Evolutionary conservation across 1,284 basidiomycete genomes (phyloP), one percentile per base, ranked within the genome.

Genomic region (Cutaneotrichosporon daszewskae): DNA sequence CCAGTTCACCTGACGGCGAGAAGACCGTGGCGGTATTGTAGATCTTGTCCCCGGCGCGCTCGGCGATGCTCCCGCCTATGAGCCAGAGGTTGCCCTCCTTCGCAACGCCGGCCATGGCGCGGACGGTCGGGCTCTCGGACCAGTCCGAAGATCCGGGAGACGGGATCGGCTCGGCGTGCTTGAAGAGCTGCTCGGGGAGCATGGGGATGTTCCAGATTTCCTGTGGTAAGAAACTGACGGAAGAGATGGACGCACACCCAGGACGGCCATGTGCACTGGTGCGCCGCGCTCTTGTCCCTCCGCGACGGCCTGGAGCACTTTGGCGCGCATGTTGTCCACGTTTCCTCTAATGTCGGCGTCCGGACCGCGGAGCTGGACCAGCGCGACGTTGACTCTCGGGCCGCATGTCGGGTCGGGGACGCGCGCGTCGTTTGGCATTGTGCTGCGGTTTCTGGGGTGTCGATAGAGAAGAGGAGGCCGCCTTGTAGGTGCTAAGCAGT

Each of bases 21-120:
- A 87, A 91, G 5, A 89, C 86, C 2, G 83, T 87, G 45, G 84
- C 80, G 2, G 87, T 88, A 62, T 92, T 92, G 70, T 86, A 91
- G 5, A 89, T 42, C 47, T 83, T 71, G 16, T 33, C 49, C 38
- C 76, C 76, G 50, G 83, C 83, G 32, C 77, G 75, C 64, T 92
- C 88, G 1, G 87, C 87, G 43, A 92, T 87, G 2, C 86, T 84
- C 23, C 87, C n/a, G n/a, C 90, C 91, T 54, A 95, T 77, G 13
- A 95, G 72, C 82, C 89, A 92, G 14, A 83, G 74, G 6, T 75
- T 77, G 16, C 78, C 74, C 62, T 89, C 80, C 59, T 81, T 84
- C 0, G 91, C 90, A 16, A 77, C 78, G 16, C 75, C 71, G 26
- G 86, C 87, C 20, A 95, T 78, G 78, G 83, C 79, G 64, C 76